phyloP scores from a whole-genome alignment of 495 filamentous ascomycete genomes.

The Neurospora sp. region DNA sequence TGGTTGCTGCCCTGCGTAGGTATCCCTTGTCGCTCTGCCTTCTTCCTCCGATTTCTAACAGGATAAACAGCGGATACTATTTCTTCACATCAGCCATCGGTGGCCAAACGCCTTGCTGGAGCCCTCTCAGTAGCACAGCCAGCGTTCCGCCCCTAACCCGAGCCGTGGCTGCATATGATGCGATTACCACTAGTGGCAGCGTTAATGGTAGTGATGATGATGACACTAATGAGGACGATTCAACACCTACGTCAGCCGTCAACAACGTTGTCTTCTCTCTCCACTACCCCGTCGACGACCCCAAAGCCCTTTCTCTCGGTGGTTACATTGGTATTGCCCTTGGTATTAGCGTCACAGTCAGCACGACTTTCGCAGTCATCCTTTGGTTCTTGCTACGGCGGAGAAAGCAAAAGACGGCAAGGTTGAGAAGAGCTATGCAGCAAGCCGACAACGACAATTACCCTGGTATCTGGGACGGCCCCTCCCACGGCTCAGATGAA shows the following conservation, averaged over 20 bases:
- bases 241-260: conserved; percentile 17
- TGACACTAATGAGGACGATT: background rate
- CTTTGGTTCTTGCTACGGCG: background rate
- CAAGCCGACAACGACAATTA: background rate
- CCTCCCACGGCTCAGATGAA: background rate
- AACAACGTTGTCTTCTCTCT: conserved; percentile 22
- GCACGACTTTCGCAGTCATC: background rate
- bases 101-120: conserved; percentile 18
- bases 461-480: background rate
- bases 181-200: background rate
- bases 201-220: background rate
- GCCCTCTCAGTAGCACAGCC: conserved; percentile 2
- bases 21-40: background rate
- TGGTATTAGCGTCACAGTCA: background rate
- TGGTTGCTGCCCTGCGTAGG: conserved; percentile 18
- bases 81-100: conserved; percentile 15
- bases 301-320: background rate
- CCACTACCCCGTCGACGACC: conserved; percentile 11
- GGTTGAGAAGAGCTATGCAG: background rate
- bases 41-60: background rate
- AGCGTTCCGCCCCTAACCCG: conserved; percentile 9
- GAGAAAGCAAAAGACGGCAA: background rate
- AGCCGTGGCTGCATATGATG: background rate
- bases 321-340: background rate
- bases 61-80: conserved; percentile 8